Conservation (phyloP, 495 filamentous ascomycete species). For the Barbatosphaeria neglecta region DNA sequence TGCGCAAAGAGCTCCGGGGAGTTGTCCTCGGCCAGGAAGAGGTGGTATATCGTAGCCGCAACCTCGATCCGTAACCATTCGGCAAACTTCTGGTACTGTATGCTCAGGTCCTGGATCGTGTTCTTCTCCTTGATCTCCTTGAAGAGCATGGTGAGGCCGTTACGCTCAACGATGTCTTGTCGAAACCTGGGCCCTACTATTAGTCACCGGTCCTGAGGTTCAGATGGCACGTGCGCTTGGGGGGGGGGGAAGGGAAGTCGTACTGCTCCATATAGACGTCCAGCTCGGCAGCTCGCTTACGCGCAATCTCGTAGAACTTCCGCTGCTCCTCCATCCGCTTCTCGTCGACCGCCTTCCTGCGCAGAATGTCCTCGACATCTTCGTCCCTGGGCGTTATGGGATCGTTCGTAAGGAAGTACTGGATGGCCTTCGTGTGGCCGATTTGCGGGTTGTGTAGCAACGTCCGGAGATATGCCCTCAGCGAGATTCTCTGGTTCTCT, state of each 20-base stretch:
- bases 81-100: conserved; percentile 95
- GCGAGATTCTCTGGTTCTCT: conserved; percentile 83
- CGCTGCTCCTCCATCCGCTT: conserved; percentile 84
- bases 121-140: conserved; percentile 81
- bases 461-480: conserved; percentile 78
- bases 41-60: conserved; percentile 89
- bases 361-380: conserved; percentile 65
- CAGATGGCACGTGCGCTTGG: too few relatives aligned
- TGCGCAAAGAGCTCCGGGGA: conserved; percentile 93
- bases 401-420: conserved; percentile 63
- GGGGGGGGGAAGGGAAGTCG: conserved; percentile 15
- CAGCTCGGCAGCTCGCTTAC: conserved; percentile 77
- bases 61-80: conserved; percentile 98
- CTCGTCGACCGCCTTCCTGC: conserved; percentile 73
- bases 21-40: conserved; percentile 97
- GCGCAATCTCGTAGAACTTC: conserved; percentile 88
- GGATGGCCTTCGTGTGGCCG: conserved; percentile 66
- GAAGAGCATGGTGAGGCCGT: conserved; percentile 89
- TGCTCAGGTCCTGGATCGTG: conserved; percentile 72
- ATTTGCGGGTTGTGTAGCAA: conserved; percentile 75
- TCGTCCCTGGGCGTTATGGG: conserved; percentile 66
- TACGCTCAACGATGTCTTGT: conserved; percentile 45
- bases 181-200: conserved; percentile 37
- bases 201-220: too few relatives aligned
- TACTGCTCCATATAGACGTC: conserved; percentile 98